Conservation (phyloP, 2,329 filamentous ascomycete genomes). For the Microcyclospora pomicola region DNA sequence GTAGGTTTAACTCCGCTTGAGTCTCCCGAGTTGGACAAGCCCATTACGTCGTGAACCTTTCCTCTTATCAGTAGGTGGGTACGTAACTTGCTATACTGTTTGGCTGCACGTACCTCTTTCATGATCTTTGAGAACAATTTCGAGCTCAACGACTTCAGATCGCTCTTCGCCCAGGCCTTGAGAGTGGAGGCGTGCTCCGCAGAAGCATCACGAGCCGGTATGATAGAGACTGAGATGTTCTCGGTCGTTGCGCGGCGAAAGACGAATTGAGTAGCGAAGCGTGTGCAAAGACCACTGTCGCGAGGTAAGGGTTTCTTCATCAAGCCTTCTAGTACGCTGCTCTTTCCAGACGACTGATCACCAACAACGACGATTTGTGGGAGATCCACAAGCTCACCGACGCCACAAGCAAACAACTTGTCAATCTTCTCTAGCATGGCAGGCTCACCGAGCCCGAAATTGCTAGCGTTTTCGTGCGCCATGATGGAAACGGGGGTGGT, state of each 20-base stretch:
- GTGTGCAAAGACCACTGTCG: conserved; percentile 42
- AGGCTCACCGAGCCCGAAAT: not conserved
- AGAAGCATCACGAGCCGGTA: conserved; percentile 7
- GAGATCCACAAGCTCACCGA: conserved; percentile 20
- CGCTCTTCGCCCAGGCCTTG: conserved; percentile 4
- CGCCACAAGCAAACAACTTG: conserved; percentile 36
- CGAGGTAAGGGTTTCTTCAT: conserved; percentile 41
- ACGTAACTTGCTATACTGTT: not conserved
- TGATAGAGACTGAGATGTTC: conserved; percentile 10
- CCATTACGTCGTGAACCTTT: conserved; percentile 10
- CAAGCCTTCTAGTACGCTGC: conserved; percentile 49
- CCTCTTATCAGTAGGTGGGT: not conserved
- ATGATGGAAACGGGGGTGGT: too few relatives aligned
- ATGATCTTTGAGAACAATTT: conserved; percentile 12
- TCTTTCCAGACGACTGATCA: conserved; percentile 48
- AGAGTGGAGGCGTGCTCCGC: conserved; percentile 5
- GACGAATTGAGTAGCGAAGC: conserved; percentile 21
- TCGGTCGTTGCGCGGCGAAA: conserved; percentile 9
- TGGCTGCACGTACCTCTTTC: conserved; percentile 7
- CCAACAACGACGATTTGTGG: conserved; percentile 42
- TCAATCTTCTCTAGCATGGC: conserved; percentile 41
- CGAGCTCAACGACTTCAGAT: conserved; percentile 6
- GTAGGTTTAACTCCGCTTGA: conserved; percentile 5
- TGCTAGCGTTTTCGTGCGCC: too few relatives aligned
- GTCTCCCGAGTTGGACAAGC: conserved; percentile 1